phyloP scores from a whole-genome alignment of 106 monocot species.

The Dendrobium officinale region DNA sequence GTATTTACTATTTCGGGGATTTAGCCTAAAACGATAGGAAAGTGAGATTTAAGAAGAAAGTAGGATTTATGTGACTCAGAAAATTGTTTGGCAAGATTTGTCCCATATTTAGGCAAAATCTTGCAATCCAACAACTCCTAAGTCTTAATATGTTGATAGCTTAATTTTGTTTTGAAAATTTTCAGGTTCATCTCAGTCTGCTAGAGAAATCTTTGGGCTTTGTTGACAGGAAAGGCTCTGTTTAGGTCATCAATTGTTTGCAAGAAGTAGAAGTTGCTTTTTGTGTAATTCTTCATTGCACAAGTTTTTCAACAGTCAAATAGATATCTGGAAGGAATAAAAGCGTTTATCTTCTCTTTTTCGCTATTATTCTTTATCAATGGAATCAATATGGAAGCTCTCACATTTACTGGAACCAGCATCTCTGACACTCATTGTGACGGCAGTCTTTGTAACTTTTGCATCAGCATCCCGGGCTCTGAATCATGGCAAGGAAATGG shows the following conservation, averaged over 20 bases:
- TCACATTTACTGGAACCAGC: slow-evolving; percentile 76
- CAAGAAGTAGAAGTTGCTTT: not conserved
- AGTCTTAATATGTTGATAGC: too few relatives aligned
- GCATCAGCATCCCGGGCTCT: slow-evolving; percentile 73
- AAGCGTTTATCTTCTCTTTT: not conserved
- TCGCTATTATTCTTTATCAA: not conserved
- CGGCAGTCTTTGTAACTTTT: slow-evolving; percentile 72
- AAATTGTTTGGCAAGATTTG: too few relatives aligned
- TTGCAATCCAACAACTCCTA: too few relatives aligned
- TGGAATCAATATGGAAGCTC: slow-evolving; percentile 89
- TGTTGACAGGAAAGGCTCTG: too few relatives aligned
- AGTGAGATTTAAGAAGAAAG: too few relatives aligned
- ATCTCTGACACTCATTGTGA: slow-evolving; percentile 62
- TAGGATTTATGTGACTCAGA: too few relatives aligned
- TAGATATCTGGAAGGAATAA: not conserved
- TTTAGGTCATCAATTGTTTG: too few relatives aligned
- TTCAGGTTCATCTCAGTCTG: not conserved
- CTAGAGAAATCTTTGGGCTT: not conserved
- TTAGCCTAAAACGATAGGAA: too few relatives aligned
- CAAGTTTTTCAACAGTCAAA: not conserved
- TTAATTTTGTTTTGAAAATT: not conserved
- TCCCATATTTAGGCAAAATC: too few relatives aligned
- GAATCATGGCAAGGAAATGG: slow-evolving; percentile 80
- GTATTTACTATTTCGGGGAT: too few relatives aligned
- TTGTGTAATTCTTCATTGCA: not conserved